phyloP scores from a whole-genome alignment of 345 rosid genomes.

The Garcia nutans region DNA sequence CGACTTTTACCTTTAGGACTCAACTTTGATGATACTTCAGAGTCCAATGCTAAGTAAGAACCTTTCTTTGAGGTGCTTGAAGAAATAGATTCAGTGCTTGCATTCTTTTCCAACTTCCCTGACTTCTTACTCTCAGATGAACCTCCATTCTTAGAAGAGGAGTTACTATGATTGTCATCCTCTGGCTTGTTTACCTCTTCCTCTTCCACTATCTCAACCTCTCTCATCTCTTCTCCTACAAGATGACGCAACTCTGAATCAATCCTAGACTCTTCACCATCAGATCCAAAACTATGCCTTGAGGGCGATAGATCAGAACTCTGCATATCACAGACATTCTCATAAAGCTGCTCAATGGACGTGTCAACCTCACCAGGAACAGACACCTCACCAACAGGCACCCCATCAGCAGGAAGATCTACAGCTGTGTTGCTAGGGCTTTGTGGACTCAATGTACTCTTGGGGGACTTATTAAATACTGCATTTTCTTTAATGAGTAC shows the following conservation, averaged over 20 bases:
- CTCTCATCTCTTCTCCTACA: conserved; percentile 35
- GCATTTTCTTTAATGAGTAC: conserved; percentile 40
- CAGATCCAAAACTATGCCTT: conserved; percentile 31
- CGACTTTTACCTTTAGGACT: conserved; percentile 41
- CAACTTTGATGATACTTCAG: conserved; percentile 40
- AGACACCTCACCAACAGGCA: conserved; percentile 10
- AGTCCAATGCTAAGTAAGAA: conserved; percentile 15
- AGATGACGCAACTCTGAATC: conserved; percentile 38
- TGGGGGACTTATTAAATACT: conserved; percentile 36
- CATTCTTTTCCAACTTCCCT: conserved; percentile 37
- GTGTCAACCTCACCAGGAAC: conserved; percentile 23
- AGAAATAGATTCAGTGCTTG: conserved; percentile 39
- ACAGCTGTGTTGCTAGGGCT: conserved; percentile 27
- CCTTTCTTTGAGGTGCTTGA: conserved; percentile 31
- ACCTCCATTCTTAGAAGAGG: conserved; percentile 46
- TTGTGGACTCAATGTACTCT: conserved; percentile 24
- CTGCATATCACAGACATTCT: conserved; percentile 39
- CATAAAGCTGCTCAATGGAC: conserved; percentile 38
- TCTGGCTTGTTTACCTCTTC: conserved; percentile 45
- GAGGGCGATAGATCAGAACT: conserved; percentile 37
- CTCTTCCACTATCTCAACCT: conserved; percentile 38
- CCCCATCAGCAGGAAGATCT: conserved; percentile 27
- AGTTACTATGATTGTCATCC: conserved; percentile 33
- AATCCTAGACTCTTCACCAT: conserved; percentile 37
- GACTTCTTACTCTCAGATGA: conserved; percentile 46